Evolutionary conservation across 1,139 yeast species (phyloP).

Genomic region (Saccharomyces pastorianus): DNA sequence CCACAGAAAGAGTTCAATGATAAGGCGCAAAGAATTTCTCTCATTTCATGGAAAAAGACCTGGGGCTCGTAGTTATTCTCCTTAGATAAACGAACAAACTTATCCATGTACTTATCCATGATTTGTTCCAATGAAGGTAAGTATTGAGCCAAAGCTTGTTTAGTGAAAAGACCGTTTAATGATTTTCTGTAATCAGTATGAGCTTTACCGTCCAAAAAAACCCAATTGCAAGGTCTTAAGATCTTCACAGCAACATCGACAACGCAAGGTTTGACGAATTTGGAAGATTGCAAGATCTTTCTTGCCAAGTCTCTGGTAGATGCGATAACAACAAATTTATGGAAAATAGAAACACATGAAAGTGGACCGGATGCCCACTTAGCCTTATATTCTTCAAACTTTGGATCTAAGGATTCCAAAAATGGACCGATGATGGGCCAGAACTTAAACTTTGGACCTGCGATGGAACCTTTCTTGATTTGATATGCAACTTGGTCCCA

Average conservation of each 20-base stretch:
- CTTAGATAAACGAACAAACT: conserved; percentile 49
- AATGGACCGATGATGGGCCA: conserved; percentile 98
- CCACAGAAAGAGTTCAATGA: conserved; percentile 94
- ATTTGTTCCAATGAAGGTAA: conserved; percentile 76
- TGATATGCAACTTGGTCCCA: conserved; percentile 81
- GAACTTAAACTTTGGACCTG: conserved; percentile 77
- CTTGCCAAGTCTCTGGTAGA: conserved; percentile 84
- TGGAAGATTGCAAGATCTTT: conserved; percentile 77
- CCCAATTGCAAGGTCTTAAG: conserved; percentile 94
- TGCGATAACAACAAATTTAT: conserved; percentile 94
- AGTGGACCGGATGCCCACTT: conserved; percentile 94
- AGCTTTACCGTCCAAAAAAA: conserved; percentile 88
- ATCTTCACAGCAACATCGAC: conserved; percentile 94
- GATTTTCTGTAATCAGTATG: conserved; percentile 90
- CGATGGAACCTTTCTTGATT: conserved; percentile 73
- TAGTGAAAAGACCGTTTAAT: conserved; percentile 80
- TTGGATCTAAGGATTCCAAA: conserved; percentile 90
- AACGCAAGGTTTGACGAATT: conserved; percentile 90
- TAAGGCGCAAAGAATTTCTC: conserved; percentile 92
- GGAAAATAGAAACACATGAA: conserved; percentile 94
- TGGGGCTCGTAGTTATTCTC: conserved; percentile 46
- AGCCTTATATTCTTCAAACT: conserved; percentile 83
- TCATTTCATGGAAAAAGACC: conserved; percentile 82
- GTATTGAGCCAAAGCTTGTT: conserved; percentile 72
- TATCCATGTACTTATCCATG: conserved; percentile 71